Evolutionary conservation across 768 basidiomycete species (phyloP), one percentile per base, ranked within the genome.

Genomic region (Filobasidium floriforme): DNA sequence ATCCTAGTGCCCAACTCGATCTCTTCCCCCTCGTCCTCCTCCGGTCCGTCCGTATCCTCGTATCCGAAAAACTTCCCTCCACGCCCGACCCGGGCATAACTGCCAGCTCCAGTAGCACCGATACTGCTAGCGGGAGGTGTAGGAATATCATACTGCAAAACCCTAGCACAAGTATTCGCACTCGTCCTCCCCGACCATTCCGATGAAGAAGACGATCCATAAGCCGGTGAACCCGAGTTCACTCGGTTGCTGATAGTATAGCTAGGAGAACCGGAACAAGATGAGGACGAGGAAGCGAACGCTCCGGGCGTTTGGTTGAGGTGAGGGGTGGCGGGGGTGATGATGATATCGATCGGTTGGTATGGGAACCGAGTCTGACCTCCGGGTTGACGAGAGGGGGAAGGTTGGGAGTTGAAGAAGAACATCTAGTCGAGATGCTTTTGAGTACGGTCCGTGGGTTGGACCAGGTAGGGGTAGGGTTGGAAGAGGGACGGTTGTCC

Each of bases 241-340:
- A 37, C 32, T 3, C 32, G 32, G 32, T 37, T 37, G 9, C 9
- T 37, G 32, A 9, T 37, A 37, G 4, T 37, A 37, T 37, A 37
- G 32, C 32, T 37, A 37, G n/a, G n/a, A n/a, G 3, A 49, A n/a
- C 22, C 6, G 54, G 54, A 54, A 22, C 11, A n/a, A 11, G 52
- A n/a, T 54, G 52, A 26, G 54, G 54, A 7, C 5, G 54, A 4
- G 24, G 29, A 19, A 24, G 26, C 26, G 54, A 32, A 57, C n/a
- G 12, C 24, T 4, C 54, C n/a, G 15, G 54, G 29, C 4, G 12
- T 24, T 5, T 26, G 54, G 54, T 6, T 14, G 6, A 57, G 26
- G n/a, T 24, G 29, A 57, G 54, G 54, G 5, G 54, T 57, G 7
- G 54, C 54, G 54, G 54, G 54, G 54, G 54, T 57, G 22, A 57